These are phyloP conservation scores for Boletus coccyginus DNA, from an alignment of 768 basidiomycete genomes.

Conservation along the genomic window DNA sequence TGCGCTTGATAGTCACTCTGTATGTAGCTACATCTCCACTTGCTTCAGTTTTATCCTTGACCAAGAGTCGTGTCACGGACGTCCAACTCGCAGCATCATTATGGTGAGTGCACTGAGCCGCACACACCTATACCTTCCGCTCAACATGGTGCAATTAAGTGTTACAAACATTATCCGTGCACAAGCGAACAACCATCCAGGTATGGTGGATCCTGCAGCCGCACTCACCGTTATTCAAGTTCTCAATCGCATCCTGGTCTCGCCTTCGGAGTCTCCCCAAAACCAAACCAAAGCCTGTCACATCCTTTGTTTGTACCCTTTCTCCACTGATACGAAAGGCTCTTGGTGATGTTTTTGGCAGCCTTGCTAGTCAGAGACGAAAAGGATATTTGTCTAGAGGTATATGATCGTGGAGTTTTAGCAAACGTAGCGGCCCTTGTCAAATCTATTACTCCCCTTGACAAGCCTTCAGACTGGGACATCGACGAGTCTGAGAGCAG, in stretches of 20 bases:
- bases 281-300: slow-evolving; percentile 70
- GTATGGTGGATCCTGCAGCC: slow-evolving; percentile 42
- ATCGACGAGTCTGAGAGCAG: slow-evolving; percentile 65
- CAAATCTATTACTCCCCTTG: slow-evolving; percentile 50
- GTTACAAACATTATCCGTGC: slow-evolving; percentile 63
- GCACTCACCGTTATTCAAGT: slow-evolving; percentile 67
- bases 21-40: slow-evolving; percentile 26
- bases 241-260: slow-evolving; percentile 56
- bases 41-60: slow-evolving; percentile 44
- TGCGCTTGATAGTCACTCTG: slow-evolving; percentile 3
- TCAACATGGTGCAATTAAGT: slow-evolving; percentile 31
- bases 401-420: slow-evolving; percentile 69
- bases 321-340: background rate
- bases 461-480: slow-evolving; percentile 52
- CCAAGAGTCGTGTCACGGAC: slow-evolving; percentile 56
- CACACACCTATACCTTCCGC: background rate
- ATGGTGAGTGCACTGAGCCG: slow-evolving; percentile 44
- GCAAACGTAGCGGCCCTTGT: slow-evolving; percentile 51
- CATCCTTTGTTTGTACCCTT: slow-evolving; percentile 56
- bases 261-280: slow-evolving; percentile 38
- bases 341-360: slow-evolving; percentile 14
- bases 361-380: slow-evolving; percentile 75
- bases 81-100: slow-evolving; percentile 70
- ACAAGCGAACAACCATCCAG: slow-evolving; percentile 29
- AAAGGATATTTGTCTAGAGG: slow-evolving; percentile 58